These are phyloP conservation scores for Rhodosporidiobolus odoratus DNA, from an alignment of 768 basidiomycete species.

Conservation along the genomic window DNA sequence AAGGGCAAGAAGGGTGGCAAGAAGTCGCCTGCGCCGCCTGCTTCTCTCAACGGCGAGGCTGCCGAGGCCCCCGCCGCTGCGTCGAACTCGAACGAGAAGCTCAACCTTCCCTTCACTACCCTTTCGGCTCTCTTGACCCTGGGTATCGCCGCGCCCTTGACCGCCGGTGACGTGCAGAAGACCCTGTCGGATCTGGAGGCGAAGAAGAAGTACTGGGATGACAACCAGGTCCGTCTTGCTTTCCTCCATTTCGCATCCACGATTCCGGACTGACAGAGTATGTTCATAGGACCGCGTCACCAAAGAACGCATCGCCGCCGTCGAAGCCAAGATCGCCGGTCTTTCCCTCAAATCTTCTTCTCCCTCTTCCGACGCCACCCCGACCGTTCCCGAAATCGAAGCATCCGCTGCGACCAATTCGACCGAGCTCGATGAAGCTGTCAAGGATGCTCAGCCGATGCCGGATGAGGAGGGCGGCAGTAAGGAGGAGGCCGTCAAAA, in stretches of 20 bases:
- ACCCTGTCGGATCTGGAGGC: conserved; percentile 83
- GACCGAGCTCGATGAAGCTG: conserved; percentile 4
- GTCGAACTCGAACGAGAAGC: conserved; percentile 45
- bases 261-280: no score
- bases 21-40: conserved; percentile 44
- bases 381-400: conserved; percentile 3
- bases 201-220: conserved; percentile 92
- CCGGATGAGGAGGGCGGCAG: conserved; percentile 8
- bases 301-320: conserved; percentile 38
- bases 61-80: conserved; percentile 25
- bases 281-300: conserved; percentile 39
- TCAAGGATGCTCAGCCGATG: conserved; percentile 18
- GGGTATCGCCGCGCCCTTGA: conserved; percentile 83
- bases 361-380: background rate
- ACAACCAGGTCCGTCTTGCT: conserved; percentile 65
- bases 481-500: conserved; percentile 13
- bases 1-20: conserved; percentile 54
- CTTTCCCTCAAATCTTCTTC: background rate
- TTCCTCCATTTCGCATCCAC: background rate
- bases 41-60: conserved; percentile 43
- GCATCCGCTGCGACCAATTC: conserved; percentile 12
- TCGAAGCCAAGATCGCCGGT: conserved; percentile 57
- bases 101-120: conserved; percentile 78
- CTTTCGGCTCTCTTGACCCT: conserved; percentile 78
- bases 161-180: conserved; percentile 67